phyloP scores from a whole-genome alignment of 768 basidiomycete species.

The Lyophyllum semitale region DNA sequence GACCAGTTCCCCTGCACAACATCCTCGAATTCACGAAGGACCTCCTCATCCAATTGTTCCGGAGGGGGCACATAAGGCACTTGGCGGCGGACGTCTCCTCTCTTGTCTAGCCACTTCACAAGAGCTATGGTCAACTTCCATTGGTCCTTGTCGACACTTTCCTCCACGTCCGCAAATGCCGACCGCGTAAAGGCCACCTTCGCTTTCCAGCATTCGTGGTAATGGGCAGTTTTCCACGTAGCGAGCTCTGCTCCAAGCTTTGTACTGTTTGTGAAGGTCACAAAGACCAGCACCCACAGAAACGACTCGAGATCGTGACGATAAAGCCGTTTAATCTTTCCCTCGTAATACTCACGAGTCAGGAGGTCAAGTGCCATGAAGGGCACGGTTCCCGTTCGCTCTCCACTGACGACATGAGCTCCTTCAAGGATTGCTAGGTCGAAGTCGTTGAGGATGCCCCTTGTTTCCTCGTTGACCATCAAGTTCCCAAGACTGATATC shows the following conservation, averaged over 20 bases:
- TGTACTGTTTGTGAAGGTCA: not conserved
- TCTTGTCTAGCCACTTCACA: not conserved
- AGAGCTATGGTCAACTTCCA: not conserved
- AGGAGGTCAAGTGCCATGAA: constrained; percentile 8
- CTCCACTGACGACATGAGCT: not conserved
- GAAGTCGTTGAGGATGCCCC: constrained; percentile 5
- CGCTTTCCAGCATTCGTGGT: not conserved
- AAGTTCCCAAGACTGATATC: no score
- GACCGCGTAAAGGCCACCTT: not conserved
- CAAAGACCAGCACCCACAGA: constrained; percentile 1
- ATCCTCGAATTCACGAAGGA: not conserved
- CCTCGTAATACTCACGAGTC: not conserved
- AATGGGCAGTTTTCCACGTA: not conserved
- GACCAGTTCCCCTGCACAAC: not conserved
- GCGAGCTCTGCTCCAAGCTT: not conserved
- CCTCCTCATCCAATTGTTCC: not conserved
- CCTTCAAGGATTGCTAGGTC: not conserved
- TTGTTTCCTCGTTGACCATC: no score
- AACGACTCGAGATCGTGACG: constrained; percentile 9
- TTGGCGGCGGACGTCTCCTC: not conserved
- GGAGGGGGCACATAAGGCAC: not conserved
- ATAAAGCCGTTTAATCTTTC: not conserved
- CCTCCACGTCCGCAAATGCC: not conserved
- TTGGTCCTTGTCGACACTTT: not conserved
- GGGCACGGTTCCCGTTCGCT: not conserved